phyloP scores from a whole-genome alignment of 2,329 filamentous ascomycete genomes.

The Penicillium polonicum region DNA sequence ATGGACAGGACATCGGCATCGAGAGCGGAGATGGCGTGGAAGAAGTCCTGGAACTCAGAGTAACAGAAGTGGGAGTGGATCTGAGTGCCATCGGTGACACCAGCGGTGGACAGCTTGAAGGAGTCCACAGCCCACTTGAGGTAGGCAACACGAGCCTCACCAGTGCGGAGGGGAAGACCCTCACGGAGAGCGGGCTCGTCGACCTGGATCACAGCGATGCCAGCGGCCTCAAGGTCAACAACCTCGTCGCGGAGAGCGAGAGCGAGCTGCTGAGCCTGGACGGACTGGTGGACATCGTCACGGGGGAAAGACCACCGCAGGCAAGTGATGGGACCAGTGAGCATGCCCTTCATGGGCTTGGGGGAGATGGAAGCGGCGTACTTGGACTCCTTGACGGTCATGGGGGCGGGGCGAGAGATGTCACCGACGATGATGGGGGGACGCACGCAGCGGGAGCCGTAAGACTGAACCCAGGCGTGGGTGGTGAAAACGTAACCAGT shows the following conservation, averaged over 20 bases:
- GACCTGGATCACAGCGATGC: constrained; percentile 97
- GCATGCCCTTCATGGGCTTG: constrained; percentile 99
- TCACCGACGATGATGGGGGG: constrained; percentile 98
- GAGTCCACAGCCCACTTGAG: constrained; percentile 96
- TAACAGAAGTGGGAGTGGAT: constrained; percentile 99
- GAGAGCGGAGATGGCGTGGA: constrained; percentile 97
- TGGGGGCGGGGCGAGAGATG: constrained; percentile 91
- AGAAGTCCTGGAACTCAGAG: constrained; percentile 99
- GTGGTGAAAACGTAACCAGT: constrained; percentile 98
- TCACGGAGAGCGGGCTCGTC: constrained; percentile 99
- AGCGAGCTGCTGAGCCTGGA: constrained; percentile 97
- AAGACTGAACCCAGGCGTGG: constrained; percentile 90
- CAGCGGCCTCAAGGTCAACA: constrained; percentile 93
- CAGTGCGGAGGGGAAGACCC: constrained; percentile 93
- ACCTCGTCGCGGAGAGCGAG: constrained; percentile 98
- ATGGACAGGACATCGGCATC: constrained; percentile 98
- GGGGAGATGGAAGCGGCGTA: constrained; percentile 93
- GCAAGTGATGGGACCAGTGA: constrained; percentile 98
- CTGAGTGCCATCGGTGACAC: constrained; percentile 93
- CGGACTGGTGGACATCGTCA: constrained; percentile 98
- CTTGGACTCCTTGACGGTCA: constrained; percentile 99
- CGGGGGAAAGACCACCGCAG: constrained; percentile 99
- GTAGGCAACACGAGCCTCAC: constrained; percentile 95
- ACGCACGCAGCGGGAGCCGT: constrained; percentile 96
- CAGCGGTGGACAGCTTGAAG: constrained; percentile 92